A percentile compares a stretch with the other conserved stretches of the same genome.
phyloP scores from a whole-genome alignment of 2,329 filamentous ascomycete species.

The Mycosphaerella arachidis region DNA sequence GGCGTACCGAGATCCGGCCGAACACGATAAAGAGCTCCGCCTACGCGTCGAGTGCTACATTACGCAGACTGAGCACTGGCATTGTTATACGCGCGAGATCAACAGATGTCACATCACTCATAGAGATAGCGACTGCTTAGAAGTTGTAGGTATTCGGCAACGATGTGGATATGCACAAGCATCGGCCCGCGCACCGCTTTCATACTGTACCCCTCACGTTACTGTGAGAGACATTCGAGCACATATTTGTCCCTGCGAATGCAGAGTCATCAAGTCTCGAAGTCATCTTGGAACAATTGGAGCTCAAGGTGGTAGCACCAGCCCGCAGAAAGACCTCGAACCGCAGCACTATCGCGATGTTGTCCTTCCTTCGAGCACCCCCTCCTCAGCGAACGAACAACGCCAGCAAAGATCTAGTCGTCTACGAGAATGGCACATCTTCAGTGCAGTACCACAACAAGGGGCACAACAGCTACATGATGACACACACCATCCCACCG shows the following conservation, averaged over 20 bases:
- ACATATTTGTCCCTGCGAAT: neutral
- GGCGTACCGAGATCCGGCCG: neutral
- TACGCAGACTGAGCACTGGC: neutral
- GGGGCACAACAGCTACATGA: slow-evolving; percentile 18
- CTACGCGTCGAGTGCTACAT: neutral
- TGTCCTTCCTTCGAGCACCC: slow-evolving; percentile 19
- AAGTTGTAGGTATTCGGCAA: neutral
- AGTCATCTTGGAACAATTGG: neutral
- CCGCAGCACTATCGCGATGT: neutral
- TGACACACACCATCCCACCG: slow-evolving; percentile 22
- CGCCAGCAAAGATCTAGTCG: slow-evolving; percentile 13
- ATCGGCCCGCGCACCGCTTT: too few relatives aligned
- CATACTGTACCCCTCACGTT: neutral
- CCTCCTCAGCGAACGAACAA: slow-evolving; percentile 19
- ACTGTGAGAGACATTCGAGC: neutral
- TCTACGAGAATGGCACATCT: slow-evolving; percentile 21
- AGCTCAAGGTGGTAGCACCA: neutral
- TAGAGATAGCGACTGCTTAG: neutral
- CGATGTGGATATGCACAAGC: neutral
- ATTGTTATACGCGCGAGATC: neutral
- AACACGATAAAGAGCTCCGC: neutral
- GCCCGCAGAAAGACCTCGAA: neutral
- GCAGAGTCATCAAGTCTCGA: neutral
- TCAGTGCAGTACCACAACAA: slow-evolving; percentile 21
- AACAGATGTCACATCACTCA: neutral